Evolutionary conservation across 495 filamentous ascomycete genomes (phyloP).

Genomic region (Apodospora peruviana): DNA sequence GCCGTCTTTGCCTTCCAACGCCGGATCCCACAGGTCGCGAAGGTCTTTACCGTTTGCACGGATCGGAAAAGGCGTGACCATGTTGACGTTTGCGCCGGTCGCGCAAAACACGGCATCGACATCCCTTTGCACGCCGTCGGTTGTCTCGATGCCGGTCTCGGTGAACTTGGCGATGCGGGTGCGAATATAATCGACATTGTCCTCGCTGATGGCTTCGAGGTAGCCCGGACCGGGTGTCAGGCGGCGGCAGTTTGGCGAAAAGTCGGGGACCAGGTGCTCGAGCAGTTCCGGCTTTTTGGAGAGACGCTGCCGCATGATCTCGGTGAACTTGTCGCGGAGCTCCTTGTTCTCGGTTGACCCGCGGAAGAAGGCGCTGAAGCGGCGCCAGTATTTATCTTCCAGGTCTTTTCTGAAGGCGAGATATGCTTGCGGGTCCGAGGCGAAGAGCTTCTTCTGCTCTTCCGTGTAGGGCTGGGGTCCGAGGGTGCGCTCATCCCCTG

Average conservation of each 20-base stretch:
- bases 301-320: conserved; percentile 47
- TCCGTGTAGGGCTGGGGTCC: conserved; percentile 46
- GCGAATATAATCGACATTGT: conserved; percentile 57
- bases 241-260: conserved; percentile 61
- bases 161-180: conserved; percentile 54
- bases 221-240: conserved; percentile 69
- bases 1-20: conserved; percentile 24
- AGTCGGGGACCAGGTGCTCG: conserved; percentile 56
- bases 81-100: conserved; percentile 58
- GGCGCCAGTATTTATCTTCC: conserved; percentile 54
- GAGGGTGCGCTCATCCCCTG: conserved; percentile 34
- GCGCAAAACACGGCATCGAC: conserved; percentile 63
- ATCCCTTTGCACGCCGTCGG: conserved; percentile 43
- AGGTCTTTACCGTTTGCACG: conserved; percentile 46
- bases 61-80: conserved; percentile 57
- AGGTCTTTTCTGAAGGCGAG: conserved; percentile 39
- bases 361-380: conserved; percentile 52
- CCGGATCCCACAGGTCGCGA: conserved; percentile 34
- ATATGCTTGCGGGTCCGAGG: conserved; percentile 37
- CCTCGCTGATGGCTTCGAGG: conserved; percentile 59
- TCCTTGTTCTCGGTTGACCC: conserved; percentile 45
- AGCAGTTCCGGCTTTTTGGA: conserved; percentile 49
- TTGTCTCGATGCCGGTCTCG: conserved; percentile 48
- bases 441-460: conserved; percentile 39
- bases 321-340: conserved; percentile 45